A percentile compares a stretch with the other conserved stretches of the same genome.
phyloP scores from a whole-genome alignment of 148 eudicot species.

The Rhododendron molle region DNA sequence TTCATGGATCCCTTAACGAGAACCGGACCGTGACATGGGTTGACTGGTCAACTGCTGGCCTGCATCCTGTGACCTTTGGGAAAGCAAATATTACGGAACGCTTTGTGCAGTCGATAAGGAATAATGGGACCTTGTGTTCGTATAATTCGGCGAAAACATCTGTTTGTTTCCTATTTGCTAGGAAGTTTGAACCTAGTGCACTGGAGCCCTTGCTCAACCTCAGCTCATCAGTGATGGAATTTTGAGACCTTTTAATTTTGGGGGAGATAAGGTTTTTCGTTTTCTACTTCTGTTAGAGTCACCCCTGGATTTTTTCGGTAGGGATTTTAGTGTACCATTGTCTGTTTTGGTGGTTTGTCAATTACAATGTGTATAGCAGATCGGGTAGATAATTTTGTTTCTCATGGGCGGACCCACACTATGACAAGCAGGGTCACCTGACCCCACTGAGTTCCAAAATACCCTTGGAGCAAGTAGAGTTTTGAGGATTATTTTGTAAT shows the following conservation, averaged over 20 bases:
- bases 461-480: too few relatives aligned
- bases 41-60: background rate
- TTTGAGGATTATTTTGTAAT: too few relatives aligned
- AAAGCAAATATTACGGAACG: background rate
- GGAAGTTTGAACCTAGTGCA: slow-evolving; percentile 1
- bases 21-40: background rate
- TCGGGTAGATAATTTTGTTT: background rate
- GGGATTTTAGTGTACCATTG: background rate
- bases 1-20: background rate
- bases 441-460: too few relatives aligned
- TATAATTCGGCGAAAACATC: background rate
- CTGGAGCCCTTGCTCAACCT: background rate
- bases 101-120: background rate
- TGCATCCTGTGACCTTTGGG: background rate
- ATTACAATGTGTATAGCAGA: background rate
- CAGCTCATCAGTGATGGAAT: background rate
- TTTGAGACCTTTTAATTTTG: background rate
- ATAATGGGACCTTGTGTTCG: background rate
- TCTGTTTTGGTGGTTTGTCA: background rate
- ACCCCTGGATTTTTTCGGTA: background rate
- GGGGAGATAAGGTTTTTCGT: background rate
- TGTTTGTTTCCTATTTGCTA: background rate
- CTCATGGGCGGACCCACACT: too few relatives aligned
- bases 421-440: too few relatives aligned
- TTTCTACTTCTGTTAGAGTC: background rate